Base-by-base conservation (phyloP, 2,329 filamentous ascomycete genomes). In the Capronia americana region DNA sequence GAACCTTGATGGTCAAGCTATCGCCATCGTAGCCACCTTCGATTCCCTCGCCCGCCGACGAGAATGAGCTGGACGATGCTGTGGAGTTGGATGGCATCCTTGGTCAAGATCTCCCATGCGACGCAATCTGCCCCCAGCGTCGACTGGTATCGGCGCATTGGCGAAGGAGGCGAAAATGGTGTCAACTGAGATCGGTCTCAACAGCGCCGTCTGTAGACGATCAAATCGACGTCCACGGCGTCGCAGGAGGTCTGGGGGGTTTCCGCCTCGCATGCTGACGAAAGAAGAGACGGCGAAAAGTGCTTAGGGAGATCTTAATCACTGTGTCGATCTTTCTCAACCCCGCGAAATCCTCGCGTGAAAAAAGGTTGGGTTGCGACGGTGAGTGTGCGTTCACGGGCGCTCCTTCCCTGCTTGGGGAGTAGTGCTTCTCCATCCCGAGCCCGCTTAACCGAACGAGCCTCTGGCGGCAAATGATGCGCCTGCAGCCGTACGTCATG, bases 1-100 rank as follows among this genome's bases (percentile, higher is more conserved):
- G 74, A 67, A 82, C 79, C 62, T 79, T 74, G 65, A 79, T 72
- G 12, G 74, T 76, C 59, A 79, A 70, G 57, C 76, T 75, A 24
- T 73, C 63, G 57, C 76, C 76, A 17, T 67, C 65, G 54, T 69
- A 69, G 28, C 68, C 68, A 5, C 68, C 68, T 23, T 65, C 67
- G 12, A 69, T 69, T 1, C 68, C 68, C 24, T 55, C 51, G 12
- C 65, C 68, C 14, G 68, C 53, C 10, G 68, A 69, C 8, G 55
- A 57, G 4, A 60, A 59, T 20, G 65, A 65, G 56, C 61, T 63
- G 30, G 68, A 62, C 5, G 68, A 67, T 8, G 65, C 61, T 8
- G 57, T 57, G 24, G 62, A 38, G 38, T 64, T 67, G 38, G 63
- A 56, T 12, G 60, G 51, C 66, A 67, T 65, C 2, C 34, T 64